Percentiles rank a stretch among this genome's conserved stretches.
Conservation (phyloP, 116 monocot species). For the Posidonia oceanica region DNA sequence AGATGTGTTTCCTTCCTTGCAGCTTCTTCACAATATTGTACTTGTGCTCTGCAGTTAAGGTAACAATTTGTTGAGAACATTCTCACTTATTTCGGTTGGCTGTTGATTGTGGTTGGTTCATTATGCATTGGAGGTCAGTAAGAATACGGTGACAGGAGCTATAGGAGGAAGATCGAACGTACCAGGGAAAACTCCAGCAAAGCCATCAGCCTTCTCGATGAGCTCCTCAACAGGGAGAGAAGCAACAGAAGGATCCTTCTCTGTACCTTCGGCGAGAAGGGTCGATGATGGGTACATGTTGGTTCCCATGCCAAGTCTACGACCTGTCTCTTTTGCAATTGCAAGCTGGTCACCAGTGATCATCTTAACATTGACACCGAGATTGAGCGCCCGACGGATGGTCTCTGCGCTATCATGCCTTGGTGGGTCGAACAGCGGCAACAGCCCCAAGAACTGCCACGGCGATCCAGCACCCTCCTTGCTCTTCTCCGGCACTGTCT, state of each 20-base stretch:
- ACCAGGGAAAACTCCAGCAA: constrained; percentile 13
- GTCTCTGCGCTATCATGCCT: constrained; percentile 17
- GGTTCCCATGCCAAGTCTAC: constrained; percentile 70
- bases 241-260: constrained; percentile 4
- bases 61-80: too few relatives aligned
- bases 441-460: constrained; percentile 13
- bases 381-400: constrained; percentile 11
- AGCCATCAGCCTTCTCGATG: constrained; percentile 17
- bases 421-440: constrained; percentile 15
- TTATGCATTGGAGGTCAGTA: neutral
- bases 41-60: constrained; percentile 24
- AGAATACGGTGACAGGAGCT: neutral
- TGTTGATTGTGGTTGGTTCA: too few relatives aligned
- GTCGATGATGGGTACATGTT: constrained; percentile 70
- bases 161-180: neutral
- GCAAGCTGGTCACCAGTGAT: constrained; percentile 56
- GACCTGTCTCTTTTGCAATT: constrained; percentile 64
- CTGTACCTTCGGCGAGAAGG: constrained; percentile 17
- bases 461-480: constrained; percentile 7
- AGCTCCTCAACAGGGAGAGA: constrained; percentile 11
- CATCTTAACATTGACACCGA: constrained; percentile 22
- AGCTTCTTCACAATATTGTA: constrained; percentile 46
- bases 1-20: constrained; percentile 44
- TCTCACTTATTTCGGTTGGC: too few relatives aligned
- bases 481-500: constrained; percentile 9